Percentiles rank a stretch among this genome's conserved stretches.
phyloP scores from a whole-genome alignment of 768 basidiomycete species.

The Podaxis sp. region DNA sequence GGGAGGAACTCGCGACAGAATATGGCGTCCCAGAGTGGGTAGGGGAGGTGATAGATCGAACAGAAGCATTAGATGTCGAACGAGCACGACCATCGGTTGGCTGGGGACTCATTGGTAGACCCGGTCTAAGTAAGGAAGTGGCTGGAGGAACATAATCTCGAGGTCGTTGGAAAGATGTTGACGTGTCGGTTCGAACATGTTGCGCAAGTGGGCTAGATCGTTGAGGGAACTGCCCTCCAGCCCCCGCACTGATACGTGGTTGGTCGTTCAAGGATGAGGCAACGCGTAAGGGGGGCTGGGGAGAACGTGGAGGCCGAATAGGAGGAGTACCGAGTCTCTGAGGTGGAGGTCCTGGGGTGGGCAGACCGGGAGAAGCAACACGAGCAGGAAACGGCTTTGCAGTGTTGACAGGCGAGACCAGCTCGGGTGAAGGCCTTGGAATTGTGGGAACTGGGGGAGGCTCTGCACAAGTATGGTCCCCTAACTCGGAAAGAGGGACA shows the following conservation, averaged over 20 bases:
- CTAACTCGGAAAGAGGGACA: conserved; percentile 69
- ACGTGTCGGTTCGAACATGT: conserved; percentile 12
- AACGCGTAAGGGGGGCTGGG: conserved; percentile 20
- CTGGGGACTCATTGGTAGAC: background rate
- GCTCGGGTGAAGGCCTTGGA: conserved; percentile 29
- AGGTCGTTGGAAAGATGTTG: conserved; percentile 16
- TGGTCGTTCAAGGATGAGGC: conserved; percentile 23
- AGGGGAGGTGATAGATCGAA: background rate
- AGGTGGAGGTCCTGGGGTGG: conserved; percentile 15
- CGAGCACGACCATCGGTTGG: background rate
- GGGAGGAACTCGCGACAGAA: background rate
- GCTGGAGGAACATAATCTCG: conserved; percentile 8
- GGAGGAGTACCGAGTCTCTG: conserved; percentile 13
- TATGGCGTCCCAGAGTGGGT: background rate
- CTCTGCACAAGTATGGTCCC: conserved; percentile 70
- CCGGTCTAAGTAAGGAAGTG: conserved; percentile 7
- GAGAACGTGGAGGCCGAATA: conserved; percentile 2
- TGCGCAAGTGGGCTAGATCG: conserved; percentile 34
- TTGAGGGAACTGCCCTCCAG: conserved; percentile 20
- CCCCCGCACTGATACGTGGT: conserved; percentile 22
- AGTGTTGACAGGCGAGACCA: conserved; percentile 41
- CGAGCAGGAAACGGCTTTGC: conserved; percentile 46
- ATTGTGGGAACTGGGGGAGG: conserved; percentile 41
- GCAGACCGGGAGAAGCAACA: conserved; percentile 21
- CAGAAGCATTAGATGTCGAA: background rate